A percentile compares a stretch with the other conserved stretches of the same genome.
These are phyloP conservation scores for Capsicum pubescens DNA, from an alignment of 257 asterid species.

Conservation along the genomic window DNA sequence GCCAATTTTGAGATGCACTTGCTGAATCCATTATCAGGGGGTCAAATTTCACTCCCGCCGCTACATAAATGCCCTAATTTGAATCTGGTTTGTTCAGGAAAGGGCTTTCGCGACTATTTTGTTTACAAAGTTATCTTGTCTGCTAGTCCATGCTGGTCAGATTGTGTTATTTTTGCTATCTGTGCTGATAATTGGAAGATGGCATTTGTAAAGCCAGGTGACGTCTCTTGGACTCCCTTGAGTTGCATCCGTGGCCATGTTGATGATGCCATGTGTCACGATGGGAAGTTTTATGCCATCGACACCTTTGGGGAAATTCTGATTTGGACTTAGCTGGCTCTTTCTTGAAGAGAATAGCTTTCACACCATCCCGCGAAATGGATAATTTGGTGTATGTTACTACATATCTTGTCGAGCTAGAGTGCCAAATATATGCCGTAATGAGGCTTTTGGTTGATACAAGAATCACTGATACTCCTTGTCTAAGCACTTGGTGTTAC, in stretches of 20 bases:
- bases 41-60: conserved; percentile 34
- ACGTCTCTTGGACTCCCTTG: conserved; percentile 38
- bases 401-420: conserved; percentile 39
- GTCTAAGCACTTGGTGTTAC: conserved; percentile 31
- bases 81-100: conserved; percentile 33
- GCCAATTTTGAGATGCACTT: conserved; percentile 34
- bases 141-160: conserved; percentile 29
- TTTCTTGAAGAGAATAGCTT: conserved; percentile 32
- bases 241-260: conserved; percentile 29
- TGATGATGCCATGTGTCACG: conserved; percentile 35
- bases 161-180: conserved; percentile 38
- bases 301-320: conserved; percentile 32
- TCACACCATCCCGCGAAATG: conserved; percentile 11
- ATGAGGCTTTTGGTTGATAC: conserved; percentile 31
- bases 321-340: conserved; percentile 28
- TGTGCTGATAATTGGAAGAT: conserved; percentile 32
- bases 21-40: conserved; percentile 35
- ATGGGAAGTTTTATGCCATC: conserved; percentile 34
- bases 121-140: conserved; percentile 40
- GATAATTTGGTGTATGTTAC: conserved; percentile 29
- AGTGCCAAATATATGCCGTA: conserved; percentile 32
- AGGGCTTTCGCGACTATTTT: conserved; percentile 32
- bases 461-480: conserved; percentile 25
- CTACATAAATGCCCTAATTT: conserved; percentile 36
- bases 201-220: conserved; percentile 37